Evolutionary conservation across 257 asterid genomes (phyloP), one percentile per base, ranked within the genome.

Genomic region (Fraxinus quadrangulata): DNA sequence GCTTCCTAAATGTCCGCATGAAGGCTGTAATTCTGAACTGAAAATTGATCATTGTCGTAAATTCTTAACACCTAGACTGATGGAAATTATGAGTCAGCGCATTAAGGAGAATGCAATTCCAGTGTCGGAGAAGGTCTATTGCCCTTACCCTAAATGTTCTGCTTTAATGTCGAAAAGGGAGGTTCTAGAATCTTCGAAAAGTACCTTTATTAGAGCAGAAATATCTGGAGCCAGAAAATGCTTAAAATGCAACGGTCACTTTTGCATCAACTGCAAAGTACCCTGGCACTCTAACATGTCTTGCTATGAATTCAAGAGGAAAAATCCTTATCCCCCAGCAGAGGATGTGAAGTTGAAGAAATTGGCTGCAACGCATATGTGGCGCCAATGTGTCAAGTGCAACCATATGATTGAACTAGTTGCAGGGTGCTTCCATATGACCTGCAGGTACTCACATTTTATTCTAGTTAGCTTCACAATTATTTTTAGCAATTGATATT

Each of bases 81-180:
- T 81, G 9, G 90, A 87, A 65, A 88, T 89, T 63, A 82, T 92
- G 97, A 74, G 79, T 30, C 94, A 85, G 72, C 94, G 88, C 37
- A 71, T 79, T 14, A 81, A 76, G 86, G 97, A 92, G 80, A 91
- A 91, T 84, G 89, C 92, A 1, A 89, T 92, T 80, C 89, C 92
- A 5, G 85, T 71, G 21, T 69, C 87, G 0, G 92, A 90, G 80
- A 90, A 87, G 82, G 83, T 92, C 34, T 92, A 92, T 80, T 92
- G 97, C 84, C 97, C 96, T 14, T 88, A 86, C 73, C 94, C 96
- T 16, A 88, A 85, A 81, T 92, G 96, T 79, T 92, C 97, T 0
- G 89, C 96, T 75, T 82, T 92, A 67, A 89, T 90, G 96, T 89
- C 97, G 0, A 88, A 82, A 83, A 65, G 47, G 7, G 94, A 92